Evolutionary conservation across 768 basidiomycete species (phyloP).

Genomic region (Panus rudis): DNA sequence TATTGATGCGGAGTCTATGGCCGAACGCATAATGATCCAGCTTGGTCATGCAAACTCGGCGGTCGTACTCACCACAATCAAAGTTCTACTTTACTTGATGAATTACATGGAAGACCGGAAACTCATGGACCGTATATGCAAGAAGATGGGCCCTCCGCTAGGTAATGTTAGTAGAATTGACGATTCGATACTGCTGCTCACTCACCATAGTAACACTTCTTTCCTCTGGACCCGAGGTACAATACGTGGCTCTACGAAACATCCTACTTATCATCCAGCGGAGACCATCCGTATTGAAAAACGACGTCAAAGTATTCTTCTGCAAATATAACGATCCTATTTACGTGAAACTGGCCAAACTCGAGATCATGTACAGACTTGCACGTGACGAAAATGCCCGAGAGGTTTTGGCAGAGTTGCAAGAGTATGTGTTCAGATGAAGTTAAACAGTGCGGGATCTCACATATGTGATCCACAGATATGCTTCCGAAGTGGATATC

Average conservation of each 20-base stretch:
- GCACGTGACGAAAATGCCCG: slow-evolving; percentile 90
- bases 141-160: slow-evolving; percentile 97
- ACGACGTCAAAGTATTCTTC: slow-evolving; percentile 98
- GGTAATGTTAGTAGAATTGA: slow-evolving; percentile 40
- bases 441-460: background rate
- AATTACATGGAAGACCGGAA: slow-evolving; percentile 95
- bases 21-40: slow-evolving; percentile 91
- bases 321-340: slow-evolving; percentile 99
- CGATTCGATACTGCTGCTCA: slow-evolving; percentile 3
- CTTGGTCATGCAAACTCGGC: slow-evolving; percentile 98
- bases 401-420: slow-evolving; percentile 89
- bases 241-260: slow-evolving; percentile 95
- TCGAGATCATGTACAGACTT: slow-evolving; percentile 98
- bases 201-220: slow-evolving; percentile 70
- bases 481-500: slow-evolving; percentile 96
- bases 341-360: slow-evolving; percentile 95
- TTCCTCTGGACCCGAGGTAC: slow-evolving; percentile 96
- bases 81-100: slow-evolving; percentile 93
- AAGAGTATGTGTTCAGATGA: slow-evolving; percentile 57
- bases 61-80: slow-evolving; percentile 98
- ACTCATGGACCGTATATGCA: slow-evolving; percentile 84
- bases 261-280: slow-evolving; percentile 97
- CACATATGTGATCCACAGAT: slow-evolving; percentile 38
- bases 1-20: slow-evolving; percentile 86
- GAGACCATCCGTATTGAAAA: slow-evolving; percentile 84